Evolutionary conservation across 805 yeast species (phyloP), one percentile per base, ranked within the genome.

Genomic region (Lipomyces japonicus): DNA sequence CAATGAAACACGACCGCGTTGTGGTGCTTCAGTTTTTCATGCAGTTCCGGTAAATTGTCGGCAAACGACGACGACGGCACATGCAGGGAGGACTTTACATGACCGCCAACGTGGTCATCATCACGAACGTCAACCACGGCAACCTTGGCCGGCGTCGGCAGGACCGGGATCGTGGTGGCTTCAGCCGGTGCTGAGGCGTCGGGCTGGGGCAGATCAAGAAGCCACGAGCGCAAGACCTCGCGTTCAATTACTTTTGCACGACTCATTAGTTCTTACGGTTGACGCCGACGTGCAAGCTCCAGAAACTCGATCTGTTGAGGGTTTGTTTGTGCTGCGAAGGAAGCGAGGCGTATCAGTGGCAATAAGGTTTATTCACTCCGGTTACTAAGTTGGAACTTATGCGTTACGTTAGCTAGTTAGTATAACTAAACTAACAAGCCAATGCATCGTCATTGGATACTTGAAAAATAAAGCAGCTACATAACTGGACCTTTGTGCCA

Each of bases 1-100:
- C 98, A 91, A 65, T 93, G 96, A 69, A 91, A 93, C 0, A 93
- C 84, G 0, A 88, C 78, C 46, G 77, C 80, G 38, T 73, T 69
- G 4, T 60, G 50, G n/a, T 62, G 65, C 9, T 67, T 63, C 30
- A 75, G 63, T 37, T 67, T 57, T n/a, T 63, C 58, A 23, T 44
- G 45, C 19, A 68, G 71, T 4, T 69, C 71, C 1, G 72, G 72
- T 25, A 74, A 60, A 19, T 67, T 68, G 39, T 65, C 58, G 16
- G 64, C 61, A 55, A 84, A 73, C 18, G 69, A 63, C 1, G 70
- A 62, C 12, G 83, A 72, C 1, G 93, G 83, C 42, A 74, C 74
- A 65, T 81, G 80, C 39, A 74, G 63, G 14, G 84, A 74, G 7
- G 76, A 74, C 45, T 63, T 68, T 46, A 84, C 77, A 61, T 84